These are phyloP conservation scores for Skeletonema menzelii DNA, from an alignment of 108 stramenopile species.

Conservation along the genomic window DNA sequence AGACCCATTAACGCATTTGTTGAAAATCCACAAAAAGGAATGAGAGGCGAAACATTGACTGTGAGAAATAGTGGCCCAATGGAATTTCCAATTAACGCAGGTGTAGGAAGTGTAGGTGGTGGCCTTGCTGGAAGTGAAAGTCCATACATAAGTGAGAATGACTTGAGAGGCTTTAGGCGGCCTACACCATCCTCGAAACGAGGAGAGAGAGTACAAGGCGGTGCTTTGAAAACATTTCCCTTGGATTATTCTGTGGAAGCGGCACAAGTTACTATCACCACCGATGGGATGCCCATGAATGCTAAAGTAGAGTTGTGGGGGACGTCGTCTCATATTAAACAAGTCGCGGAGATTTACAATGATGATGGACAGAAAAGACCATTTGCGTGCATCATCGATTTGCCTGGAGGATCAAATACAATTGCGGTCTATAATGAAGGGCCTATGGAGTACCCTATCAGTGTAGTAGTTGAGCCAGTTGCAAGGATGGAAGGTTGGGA, in stretches of 20 bases:
- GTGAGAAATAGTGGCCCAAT: slow-evolving; percentile 47
- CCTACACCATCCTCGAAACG: slow-evolving; percentile 15
- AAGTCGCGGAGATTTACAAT: slow-evolving; percentile 49
- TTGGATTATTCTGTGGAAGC: slow-evolving; percentile 38
- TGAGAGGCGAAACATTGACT: slow-evolving; percentile 31
- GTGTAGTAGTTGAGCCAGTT: slow-evolving; percentile 37
- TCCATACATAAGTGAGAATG: slow-evolving; percentile 11
- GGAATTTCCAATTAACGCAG: slow-evolving; percentile 45
- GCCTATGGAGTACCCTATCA: slow-evolving; percentile 44
- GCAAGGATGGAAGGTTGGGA: slow-evolving; percentile 39
- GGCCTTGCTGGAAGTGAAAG: slow-evolving; percentile 30
- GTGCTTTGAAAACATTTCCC: slow-evolving; percentile 37
- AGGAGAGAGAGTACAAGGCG: slow-evolving; percentile 37
- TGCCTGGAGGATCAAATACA: slow-evolving; percentile 40
- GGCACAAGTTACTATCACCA: slow-evolving; percentile 38
- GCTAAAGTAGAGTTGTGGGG: slow-evolving; percentile 50
- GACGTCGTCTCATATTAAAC: slow-evolving; percentile 31
- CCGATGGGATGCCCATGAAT: slow-evolving; percentile 45
- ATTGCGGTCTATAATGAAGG: slow-evolving; percentile 48
- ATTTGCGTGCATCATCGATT: slow-evolving; percentile 37
- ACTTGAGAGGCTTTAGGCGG: slow-evolving; percentile 23
- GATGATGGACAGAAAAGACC: slow-evolving; percentile 38
- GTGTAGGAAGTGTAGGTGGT: slow-evolving; percentile 16
- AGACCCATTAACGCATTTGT: slow-evolving; percentile 40
- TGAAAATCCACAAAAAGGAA: slow-evolving; percentile 22